Percentiles rank a stretch among this genome's conserved stretches.
phyloP scores from a whole-genome alignment of 108 stramenopile genomes.

The Cyclostephanos tholiformis region DNA sequence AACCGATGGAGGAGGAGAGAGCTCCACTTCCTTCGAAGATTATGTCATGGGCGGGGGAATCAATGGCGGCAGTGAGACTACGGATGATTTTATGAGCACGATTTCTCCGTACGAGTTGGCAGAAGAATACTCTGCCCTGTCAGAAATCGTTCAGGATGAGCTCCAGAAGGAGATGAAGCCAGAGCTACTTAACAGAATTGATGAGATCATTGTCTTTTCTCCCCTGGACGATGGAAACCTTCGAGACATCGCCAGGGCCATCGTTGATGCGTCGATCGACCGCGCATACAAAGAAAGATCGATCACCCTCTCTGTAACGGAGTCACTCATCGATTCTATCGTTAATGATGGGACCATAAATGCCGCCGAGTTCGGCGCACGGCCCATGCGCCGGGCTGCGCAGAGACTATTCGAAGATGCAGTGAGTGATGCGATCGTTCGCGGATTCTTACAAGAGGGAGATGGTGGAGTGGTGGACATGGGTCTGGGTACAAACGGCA shows the following conservation, averaged over 20 bases:
- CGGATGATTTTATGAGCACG: slow-evolving; percentile 13
- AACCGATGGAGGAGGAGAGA: slow-evolving; percentile 18
- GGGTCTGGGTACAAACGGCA: slow-evolving; percentile 21
- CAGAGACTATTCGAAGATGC: slow-evolving; percentile 87
- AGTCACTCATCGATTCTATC: slow-evolving; percentile 58
- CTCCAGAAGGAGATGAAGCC: slow-evolving; percentile 91
- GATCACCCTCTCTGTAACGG: slow-evolving; percentile 55
- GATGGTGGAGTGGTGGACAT: slow-evolving; percentile 62
- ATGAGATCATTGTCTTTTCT: slow-evolving; percentile 96
- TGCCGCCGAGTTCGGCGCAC: slow-evolving; percentile 85
- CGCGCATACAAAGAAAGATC: slow-evolving; percentile 68
- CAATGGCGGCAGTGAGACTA: slow-evolving; percentile 8
- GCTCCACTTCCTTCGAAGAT: slow-evolving; percentile 32
- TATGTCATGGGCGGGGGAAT: slow-evolving; percentile 28
- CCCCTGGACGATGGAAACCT: slow-evolving; percentile 79
- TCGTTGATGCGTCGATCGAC: slow-evolving; percentile 60
- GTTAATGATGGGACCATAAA: slow-evolving; percentile 70
- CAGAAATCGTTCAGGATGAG: slow-evolving; percentile 88
- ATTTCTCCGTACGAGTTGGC: slow-evolving; percentile 31
- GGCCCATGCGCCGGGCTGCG: slow-evolving; percentile 85
- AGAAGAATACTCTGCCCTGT: slow-evolving; percentile 66
- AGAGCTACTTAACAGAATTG: slow-evolving; percentile 98
- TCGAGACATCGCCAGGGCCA: slow-evolving; percentile 66
- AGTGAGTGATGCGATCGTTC: slow-evolving; percentile 85
- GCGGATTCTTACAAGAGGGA: slow-evolving; percentile 74